phyloP scores from a whole-genome alignment of 2,329 filamentous ascomycete genomes.

The Neocatenulostroma microsporum region DNA sequence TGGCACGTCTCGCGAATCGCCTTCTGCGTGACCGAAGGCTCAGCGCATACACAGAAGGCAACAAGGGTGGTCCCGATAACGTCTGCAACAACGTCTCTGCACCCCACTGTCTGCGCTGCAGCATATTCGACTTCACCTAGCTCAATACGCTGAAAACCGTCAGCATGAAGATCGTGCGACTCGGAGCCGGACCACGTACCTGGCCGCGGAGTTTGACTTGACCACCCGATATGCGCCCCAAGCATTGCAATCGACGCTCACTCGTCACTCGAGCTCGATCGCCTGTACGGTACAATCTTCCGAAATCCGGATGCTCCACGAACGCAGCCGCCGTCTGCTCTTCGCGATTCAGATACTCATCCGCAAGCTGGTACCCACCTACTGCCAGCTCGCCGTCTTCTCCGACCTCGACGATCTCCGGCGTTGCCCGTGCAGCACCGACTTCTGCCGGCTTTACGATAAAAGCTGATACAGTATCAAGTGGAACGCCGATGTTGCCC shows the following conservation, averaged over 20 bases:
- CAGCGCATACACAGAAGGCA: slow-evolving; percentile 57
- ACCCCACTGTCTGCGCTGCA: slow-evolving; percentile 52
- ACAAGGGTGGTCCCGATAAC: slow-evolving; percentile 64
- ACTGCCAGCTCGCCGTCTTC: slow-evolving; percentile 72
- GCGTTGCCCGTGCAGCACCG: slow-evolving; percentile 14
- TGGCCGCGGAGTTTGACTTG: slow-evolving; percentile 86
- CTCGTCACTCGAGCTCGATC: slow-evolving; percentile 66
- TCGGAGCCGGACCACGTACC: slow-evolving; percentile 63
- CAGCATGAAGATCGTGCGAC: slow-evolving; percentile 1
- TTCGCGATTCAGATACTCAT: slow-evolving; percentile 71
- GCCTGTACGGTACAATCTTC: slow-evolving; percentile 72
- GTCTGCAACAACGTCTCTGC: slow-evolving; percentile 58
- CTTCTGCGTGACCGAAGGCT: slow-evolving; percentile 29
- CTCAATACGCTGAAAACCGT: slow-evolving; percentile 48
- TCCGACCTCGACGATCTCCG: slow-evolving; percentile 54
- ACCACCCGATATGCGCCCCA: slow-evolving; percentile 69
- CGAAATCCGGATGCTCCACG: slow-evolving; percentile 55
- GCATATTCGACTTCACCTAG: slow-evolving; percentile 59
- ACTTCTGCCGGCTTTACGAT: slow-evolving; percentile 47
- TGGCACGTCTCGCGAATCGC: slow-evolving; percentile 54
- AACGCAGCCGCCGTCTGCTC: slow-evolving; percentile 69
- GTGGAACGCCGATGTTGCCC: slow-evolving; percentile 65
- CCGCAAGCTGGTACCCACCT: slow-evolving; percentile 70
- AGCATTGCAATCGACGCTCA: slow-evolving; percentile 69
- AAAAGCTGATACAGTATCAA: slow-evolving; percentile 74